Conservation (phyloP, 345 rosid species). For the Trapa bicornis region DNA sequence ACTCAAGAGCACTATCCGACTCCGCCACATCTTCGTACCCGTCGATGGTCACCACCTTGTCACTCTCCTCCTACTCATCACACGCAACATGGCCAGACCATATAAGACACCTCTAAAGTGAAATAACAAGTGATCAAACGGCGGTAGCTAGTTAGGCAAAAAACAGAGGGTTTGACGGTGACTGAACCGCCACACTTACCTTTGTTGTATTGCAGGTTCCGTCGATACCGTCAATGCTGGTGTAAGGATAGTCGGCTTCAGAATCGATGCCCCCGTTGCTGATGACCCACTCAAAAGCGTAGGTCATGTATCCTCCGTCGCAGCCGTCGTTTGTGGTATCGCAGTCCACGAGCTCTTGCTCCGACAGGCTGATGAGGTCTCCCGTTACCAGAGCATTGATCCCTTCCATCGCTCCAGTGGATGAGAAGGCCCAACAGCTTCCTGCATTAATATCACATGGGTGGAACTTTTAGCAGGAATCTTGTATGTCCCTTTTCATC, state of each 20-base stretch:
- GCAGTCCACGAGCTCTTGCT: constrained; percentile 63
- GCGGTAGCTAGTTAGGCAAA: too few species aligned
- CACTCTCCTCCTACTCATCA: constrained; percentile 30
- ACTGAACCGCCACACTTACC: constrained; percentile 15
- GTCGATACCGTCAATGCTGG: constrained; percentile 19
- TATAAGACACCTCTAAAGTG: too few species aligned
- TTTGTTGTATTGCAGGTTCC: constrained; percentile 49
- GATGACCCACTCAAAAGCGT: constrained; percentile 65
- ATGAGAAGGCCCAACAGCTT: constrained; percentile 70
- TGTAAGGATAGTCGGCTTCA: constrained; percentile 48
- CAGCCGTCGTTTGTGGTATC: constrained; percentile 50
- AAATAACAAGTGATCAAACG: too few species aligned
- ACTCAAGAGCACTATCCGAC: constrained; percentile 47
- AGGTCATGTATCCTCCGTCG: constrained; percentile 72
- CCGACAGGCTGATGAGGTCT: constrained; percentile 51
- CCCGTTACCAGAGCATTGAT: constrained; percentile 46
- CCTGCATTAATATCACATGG: constrained; percentile 21
- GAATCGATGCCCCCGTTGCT: constrained; percentile 59
- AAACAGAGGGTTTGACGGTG: too few species aligned
- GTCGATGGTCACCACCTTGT: constrained; percentile 42
- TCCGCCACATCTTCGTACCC: constrained; percentile 50
- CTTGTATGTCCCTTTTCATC: too few species aligned
- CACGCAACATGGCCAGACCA: neutral
- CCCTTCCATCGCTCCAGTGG: constrained; percentile 64
- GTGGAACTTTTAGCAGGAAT: neutral